phyloP scores from a whole-genome alignment of 495 filamentous ascomycete species.

The Neurospora discreta region DNA sequence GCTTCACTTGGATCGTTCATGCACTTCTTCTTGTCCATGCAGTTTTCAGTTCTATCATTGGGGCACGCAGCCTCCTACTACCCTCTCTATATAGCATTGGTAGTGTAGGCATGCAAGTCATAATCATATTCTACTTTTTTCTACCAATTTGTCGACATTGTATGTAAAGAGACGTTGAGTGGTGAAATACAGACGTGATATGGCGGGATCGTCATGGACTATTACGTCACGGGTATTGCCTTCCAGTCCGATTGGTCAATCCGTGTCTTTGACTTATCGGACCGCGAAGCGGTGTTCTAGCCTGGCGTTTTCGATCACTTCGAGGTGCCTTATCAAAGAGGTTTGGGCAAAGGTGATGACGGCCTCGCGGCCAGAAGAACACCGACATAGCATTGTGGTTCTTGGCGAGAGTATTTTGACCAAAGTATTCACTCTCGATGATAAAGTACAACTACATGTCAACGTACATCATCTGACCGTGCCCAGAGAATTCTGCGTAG shows the following conservation, averaged over 20 bases:
- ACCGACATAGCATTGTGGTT: not conserved
- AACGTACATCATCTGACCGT: not conserved
- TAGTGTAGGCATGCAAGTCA: too few relatives aligned
- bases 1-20: not conserved
- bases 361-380: not conserved
- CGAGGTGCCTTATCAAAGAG: too few relatives aligned
- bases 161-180: not conserved
- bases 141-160: too few relatives aligned
- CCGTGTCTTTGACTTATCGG: not conserved
- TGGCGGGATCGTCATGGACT: not conserved
- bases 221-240: not conserved
- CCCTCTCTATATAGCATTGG: too few relatives aligned
- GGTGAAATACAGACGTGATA: not conserved
- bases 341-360: not conserved
- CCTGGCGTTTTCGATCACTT: too few relatives aligned
- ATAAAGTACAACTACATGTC: not conserved
- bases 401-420: not conserved
- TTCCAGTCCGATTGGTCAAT: not conserved
- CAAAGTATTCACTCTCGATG: not conserved
- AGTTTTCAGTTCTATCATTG: too few relatives aligned
- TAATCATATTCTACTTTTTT: too few relatives aligned
- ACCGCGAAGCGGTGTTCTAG: too few relatives aligned
- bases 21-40: not conserved
- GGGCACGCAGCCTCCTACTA: too few relatives aligned
- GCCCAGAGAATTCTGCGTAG: not conserved